Evolutionary conservation across 2,329 filamentous ascomycete genomes (phyloP), one percentile per base, ranked within the genome.

Genomic region (Calonectria honghensis): DNA sequence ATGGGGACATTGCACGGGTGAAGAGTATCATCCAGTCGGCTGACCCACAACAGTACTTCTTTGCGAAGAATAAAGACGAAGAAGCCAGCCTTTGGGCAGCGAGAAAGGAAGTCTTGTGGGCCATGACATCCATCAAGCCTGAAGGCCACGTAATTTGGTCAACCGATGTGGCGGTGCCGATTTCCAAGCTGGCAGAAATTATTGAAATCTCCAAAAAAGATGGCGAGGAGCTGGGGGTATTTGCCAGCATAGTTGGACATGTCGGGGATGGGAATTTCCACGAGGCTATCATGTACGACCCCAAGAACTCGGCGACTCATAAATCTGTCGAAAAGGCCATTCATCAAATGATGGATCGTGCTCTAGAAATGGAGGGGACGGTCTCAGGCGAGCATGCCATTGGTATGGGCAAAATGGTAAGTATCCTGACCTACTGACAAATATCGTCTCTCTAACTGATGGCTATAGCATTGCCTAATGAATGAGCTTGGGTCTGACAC

Each of bases 251-350:
- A n/a, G 89, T 94, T 31, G 93, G 93, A 0, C 93, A 95, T 81
- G 93, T 94, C 1, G 93, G 93, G 2, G 93, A 95, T 82, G 93
- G 93, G 27, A 95, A 95, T 80, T 95, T 95, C 79, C 93, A 95
- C 80, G 88, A 91, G 89, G 85, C 86, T 82, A 78, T 83, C 61
- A 81, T 81, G 75, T 83, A 82, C 69, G 77, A 81, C 41, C 65
- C 66, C n/a, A 68, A 73, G 11, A 48, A 66, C 11, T 37, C 59
- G 4, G 24, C 41, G 16, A 50, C 63, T 24, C 66, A 64, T 18
- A 48, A 54, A 10, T 39, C 65, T 39, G 71, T 73, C 7, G 66
- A 54, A 50, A 50, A 51, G 1, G 67, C 50, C 1, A 57, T 73
- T n/a, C 89, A 93, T 72, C 85, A 88, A 41, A 94, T 94, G 93